phyloP scores from a whole-genome alignment of 2,329 filamentous ascomycete genomes.

The Xylaria multiplex region DNA sequence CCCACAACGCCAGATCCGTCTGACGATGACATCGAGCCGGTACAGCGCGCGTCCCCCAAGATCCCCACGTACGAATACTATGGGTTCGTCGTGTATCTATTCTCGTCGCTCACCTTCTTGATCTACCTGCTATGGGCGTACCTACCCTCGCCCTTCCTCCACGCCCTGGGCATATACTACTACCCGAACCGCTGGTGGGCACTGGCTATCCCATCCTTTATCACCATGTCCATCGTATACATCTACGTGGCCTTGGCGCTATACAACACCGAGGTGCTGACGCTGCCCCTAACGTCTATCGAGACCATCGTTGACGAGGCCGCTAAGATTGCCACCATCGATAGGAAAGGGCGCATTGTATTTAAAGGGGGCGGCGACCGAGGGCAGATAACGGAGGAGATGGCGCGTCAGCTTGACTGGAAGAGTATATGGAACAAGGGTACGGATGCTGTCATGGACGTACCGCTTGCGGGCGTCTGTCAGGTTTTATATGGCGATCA shows the following conservation, averaged over 20 bases:
- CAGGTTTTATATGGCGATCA: constrained; percentile 85
- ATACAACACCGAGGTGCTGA: constrained; percentile 91
- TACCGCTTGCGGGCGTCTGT: constrained; percentile 93
- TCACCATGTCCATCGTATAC: constrained; percentile 88
- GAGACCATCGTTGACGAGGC: constrained; percentile 94
- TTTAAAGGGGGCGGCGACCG: constrained; percentile 49
- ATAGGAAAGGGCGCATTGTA: constrained; percentile 69
- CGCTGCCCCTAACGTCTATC: constrained; percentile 78
- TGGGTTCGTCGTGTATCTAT: constrained; percentile 95
- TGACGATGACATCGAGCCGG: constrained; percentile 81
- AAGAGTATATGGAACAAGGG: constrained; percentile 86
- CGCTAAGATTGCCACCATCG: constrained; percentile 84
- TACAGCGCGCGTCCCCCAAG: constrained; percentile 87
- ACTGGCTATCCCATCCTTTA: constrained; percentile 87
- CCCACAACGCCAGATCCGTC: constrained; percentile 93
- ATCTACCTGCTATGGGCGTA: constrained; percentile 84
- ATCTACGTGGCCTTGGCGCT: constrained; percentile 92
- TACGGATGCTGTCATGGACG: constrained; percentile 97
- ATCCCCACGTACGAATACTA: constrained; percentile 99
- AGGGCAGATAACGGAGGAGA: constrained; percentile 51
- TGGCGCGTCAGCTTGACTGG: constrained; percentile 69
- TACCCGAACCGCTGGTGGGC: constrained; percentile 99
- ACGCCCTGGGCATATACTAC: constrained; percentile 93
- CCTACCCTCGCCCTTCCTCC: constrained; percentile 89
- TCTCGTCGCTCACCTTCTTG: constrained; percentile 83